Conservation (phyloP, 2,329 filamentous ascomycete species). For the Chrysosporium keratinophilum region DNA sequence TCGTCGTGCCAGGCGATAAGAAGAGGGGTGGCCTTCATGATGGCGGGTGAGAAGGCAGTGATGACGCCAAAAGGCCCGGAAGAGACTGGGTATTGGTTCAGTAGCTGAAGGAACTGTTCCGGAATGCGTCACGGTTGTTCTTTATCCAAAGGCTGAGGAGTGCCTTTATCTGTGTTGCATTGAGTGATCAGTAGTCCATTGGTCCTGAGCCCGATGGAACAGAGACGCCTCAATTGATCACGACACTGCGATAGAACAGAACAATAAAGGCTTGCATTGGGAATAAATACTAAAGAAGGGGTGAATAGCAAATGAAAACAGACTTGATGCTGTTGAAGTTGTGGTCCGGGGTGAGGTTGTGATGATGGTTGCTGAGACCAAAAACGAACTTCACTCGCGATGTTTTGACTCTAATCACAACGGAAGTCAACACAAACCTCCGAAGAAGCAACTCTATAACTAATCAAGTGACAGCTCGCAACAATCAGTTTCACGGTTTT, state of each 20-base stretch:
- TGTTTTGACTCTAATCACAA: too few relatives aligned
- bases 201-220: background rate
- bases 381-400: background rate
- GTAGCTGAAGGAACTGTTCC: background rate
- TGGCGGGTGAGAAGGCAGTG: background rate
- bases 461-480: too few relatives aligned
- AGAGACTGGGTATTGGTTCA: background rate
- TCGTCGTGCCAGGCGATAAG: conserved; percentile 99
- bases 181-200: conserved; percentile 6
- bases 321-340: background rate
- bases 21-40: conserved; percentile 90
- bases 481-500: too few relatives aligned
- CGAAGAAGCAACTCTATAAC: too few relatives aligned
- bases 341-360: background rate
- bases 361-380: background rate
- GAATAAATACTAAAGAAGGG: background rate
- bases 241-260: background rate
- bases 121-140: background rate
- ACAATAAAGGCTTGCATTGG: background rate
- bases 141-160: conserved; percentile 1
- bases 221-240: conserved; percentile 2
- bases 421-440: too few relatives aligned
- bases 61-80: background rate
- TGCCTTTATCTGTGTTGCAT: conserved; percentile 3
- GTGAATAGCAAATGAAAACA: background rate